Evolutionary conservation across 139 green algal genomes (phyloP).

Genomic region (Yamagishiella unicocca): DNA sequence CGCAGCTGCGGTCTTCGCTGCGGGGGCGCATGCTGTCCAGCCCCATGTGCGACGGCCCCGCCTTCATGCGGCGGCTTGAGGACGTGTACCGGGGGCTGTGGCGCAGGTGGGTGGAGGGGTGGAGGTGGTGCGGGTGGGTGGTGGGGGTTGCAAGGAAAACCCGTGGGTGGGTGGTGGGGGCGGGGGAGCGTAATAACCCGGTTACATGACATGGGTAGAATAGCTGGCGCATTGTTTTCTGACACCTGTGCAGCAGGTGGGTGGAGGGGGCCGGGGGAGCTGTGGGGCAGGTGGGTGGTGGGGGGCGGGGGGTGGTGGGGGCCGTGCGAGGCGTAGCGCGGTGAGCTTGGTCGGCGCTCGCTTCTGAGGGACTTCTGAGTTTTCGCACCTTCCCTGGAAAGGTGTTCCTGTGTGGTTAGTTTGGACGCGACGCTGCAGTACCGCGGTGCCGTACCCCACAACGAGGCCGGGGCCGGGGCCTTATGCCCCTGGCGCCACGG

Average conservation of each 20-base stretch:
- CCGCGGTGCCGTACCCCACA: too few relatives aligned
- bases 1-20: conserved; percentile 75
- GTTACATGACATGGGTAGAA: neutral
- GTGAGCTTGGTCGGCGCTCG: too few relatives aligned
- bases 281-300: neutral
- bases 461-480: too few relatives aligned
- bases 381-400: too few relatives aligned
- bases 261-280: neutral
- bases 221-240: neutral
- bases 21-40: conserved; percentile 84
- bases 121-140: neutral
- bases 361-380: too few relatives aligned
- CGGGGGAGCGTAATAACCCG: neutral
- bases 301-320: too few relatives aligned
- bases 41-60: conserved; percentile 82
- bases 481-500: too few relatives aligned
- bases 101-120: conserved; percentile 26
- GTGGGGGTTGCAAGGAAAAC: neutral
- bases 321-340: too few relatives aligned
- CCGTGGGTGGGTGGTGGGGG: too few relatives aligned
- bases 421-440: too few relatives aligned
- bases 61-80: conserved; percentile 87
- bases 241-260: neutral
- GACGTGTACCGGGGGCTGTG: conserved; percentile 82
- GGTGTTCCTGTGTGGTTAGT: too few relatives aligned